Percentiles rank a stretch among this genome's conserved stretches.
Evolutionary conservation across 345 rosid species (phyloP).

Genomic region (Eutrema heterophyllum): DNA sequence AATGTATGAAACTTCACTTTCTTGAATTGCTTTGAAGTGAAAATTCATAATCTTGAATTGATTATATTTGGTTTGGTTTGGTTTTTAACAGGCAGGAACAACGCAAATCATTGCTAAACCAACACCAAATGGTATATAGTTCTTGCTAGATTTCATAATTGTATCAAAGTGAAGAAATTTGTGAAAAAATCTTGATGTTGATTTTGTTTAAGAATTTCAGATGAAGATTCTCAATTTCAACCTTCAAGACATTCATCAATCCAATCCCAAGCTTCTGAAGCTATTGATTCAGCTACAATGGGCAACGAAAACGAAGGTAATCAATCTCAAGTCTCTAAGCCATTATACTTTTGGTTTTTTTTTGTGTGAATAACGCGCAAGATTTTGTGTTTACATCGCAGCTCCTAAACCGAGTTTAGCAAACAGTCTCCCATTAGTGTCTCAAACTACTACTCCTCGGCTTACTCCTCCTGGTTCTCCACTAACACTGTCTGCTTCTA

Average conservation of each 20-base stretch:
- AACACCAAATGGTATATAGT: conserved; percentile 46
- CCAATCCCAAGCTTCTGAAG: conserved; percentile 50
- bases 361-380: not conserved
- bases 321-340: not conserved
- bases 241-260: conserved; percentile 52
- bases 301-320: conserved; percentile 56
- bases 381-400: conserved; percentile 8
- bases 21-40: not conserved
- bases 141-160: not conserved
- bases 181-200: not conserved
- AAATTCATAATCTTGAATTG: not conserved
- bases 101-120: conserved; percentile 66
- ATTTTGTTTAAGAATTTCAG: conserved; percentile 31
- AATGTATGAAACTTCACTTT: conserved; percentile 16
- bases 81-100: conserved; percentile 45
- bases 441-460: conserved; percentile 68
- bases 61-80: not conserved
- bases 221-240: conserved; percentile 50
- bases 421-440: conserved; percentile 40
- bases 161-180: not conserved
- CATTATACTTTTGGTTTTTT: not conserved
- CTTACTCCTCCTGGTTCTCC: conserved; percentile 91
- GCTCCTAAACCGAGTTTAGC: conserved; percentile 45
- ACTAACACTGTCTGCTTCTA: conserved; percentile 69
- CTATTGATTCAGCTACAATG: conserved; percentile 37